These are phyloP conservation scores for Saturnispora galanensis DNA, from an alignment of 805 yeast species.

Conservation along the genomic window DNA sequence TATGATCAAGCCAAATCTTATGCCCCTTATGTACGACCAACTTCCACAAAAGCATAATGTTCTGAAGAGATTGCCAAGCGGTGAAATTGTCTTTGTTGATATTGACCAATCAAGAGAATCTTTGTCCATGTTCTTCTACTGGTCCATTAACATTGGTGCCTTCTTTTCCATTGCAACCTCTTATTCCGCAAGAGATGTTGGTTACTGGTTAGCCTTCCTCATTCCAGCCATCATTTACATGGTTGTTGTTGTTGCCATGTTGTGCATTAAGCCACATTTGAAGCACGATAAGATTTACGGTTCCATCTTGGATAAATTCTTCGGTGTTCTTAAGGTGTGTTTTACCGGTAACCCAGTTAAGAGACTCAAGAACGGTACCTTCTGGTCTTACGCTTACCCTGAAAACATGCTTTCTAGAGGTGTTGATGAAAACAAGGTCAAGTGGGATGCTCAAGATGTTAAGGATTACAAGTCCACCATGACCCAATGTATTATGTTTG, in stretches of 20 bases:
- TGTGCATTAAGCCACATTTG: conserved; percentile 26
- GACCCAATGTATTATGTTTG: conserved; percentile 36
- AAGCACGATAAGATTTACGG: conserved; percentile 31
- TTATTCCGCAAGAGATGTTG: conserved; percentile 40
- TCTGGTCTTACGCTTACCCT: conserved; percentile 45
- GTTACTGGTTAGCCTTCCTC: conserved; percentile 46
- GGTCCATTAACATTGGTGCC: conserved; percentile 48
- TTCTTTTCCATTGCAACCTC: conserved; percentile 44
- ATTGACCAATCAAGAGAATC: conserved; percentile 33
- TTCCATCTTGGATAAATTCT: conserved; percentile 36
- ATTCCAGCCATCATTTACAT: conserved; percentile 47
- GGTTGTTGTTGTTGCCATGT: conserved; percentile 40
- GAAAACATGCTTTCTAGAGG: conserved; percentile 36
- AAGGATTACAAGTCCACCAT: conserved; percentile 35
- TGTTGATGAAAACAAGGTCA: conserved; percentile 23
- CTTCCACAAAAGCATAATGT: conserved; percentile 52
- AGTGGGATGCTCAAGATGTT: conserved; percentile 37
- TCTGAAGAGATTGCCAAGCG: conserved; percentile 47
- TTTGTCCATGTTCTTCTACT: conserved; percentile 38
- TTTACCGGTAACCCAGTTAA: conserved; percentile 33
- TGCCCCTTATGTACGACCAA: conserved; percentile 47
- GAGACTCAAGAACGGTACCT: conserved; percentile 31
- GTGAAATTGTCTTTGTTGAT: conserved; percentile 55
- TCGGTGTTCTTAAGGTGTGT: conserved; percentile 33
- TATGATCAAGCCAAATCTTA: conserved; percentile 43